Percentiles rank a stretch among this genome's conserved stretches.
phyloP scores from a whole-genome alignment of 139 green algal genomes.

The Bryopsis sp. region DNA sequence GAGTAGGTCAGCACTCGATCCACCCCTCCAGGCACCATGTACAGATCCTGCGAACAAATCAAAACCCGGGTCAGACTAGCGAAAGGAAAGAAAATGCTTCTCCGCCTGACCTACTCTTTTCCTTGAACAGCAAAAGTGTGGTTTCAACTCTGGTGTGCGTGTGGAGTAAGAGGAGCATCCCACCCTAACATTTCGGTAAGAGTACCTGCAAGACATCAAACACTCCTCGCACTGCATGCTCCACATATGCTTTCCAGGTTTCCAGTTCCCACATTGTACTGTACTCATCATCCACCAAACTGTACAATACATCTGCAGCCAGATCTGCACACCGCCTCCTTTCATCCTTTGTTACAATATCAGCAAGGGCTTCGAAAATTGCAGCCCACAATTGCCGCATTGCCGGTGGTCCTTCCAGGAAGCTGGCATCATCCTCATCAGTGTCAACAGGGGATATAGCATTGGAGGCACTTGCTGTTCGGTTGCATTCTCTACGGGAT shows the following conservation, averaged over 20 bases:
- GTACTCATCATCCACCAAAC: not conserved
- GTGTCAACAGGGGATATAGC: not conserved
- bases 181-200: too few relatives aligned
- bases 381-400: not conserved
- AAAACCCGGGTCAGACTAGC: too few relatives aligned
- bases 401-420: not conserved
- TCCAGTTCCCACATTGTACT: not conserved
- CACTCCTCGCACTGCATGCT: not conserved
- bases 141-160: too few relatives aligned
- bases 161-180: too few relatives aligned
- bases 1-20: constrained; percentile 21
- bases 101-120: too few relatives aligned
- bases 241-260: constrained; percentile 2
- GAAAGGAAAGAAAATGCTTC: too few relatives aligned
- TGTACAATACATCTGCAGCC: constrained; percentile 17
- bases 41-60: constrained; percentile 1
- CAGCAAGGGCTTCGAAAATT: constrained; percentile 13
- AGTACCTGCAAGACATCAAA: constrained; percentile 9
- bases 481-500: not conserved
- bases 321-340: constrained; percentile 11
- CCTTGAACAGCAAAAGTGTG: too few relatives aligned
- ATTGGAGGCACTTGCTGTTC: not conserved
- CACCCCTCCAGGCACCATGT: not conserved
- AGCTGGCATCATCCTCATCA: not conserved
- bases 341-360: constrained; percentile 8